phyloP scores from a whole-genome alignment of 495 filamentous ascomycete genomes.

The Podospora sp. region DNA sequence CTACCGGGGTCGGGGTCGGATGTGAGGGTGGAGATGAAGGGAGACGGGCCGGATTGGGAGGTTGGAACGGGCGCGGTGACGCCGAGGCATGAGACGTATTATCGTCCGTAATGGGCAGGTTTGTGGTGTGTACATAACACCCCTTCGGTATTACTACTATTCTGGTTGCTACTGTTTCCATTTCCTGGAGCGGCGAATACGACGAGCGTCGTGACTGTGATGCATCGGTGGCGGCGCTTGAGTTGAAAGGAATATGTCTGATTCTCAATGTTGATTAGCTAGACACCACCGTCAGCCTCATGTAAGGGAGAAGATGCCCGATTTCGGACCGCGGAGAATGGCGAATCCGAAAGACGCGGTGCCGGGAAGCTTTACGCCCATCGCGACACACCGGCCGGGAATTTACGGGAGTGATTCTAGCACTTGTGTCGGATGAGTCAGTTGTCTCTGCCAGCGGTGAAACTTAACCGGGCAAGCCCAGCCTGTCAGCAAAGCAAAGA shows the following conservation, averaged over 20 bases:
- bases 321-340: not conserved
- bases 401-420: not conserved
- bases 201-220: too few species aligned
- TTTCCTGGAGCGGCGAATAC: too few species aligned
- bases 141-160: not conserved
- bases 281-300: not conserved
- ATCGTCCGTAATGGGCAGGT: constrained; percentile 24
- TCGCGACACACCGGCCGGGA: not conserved
- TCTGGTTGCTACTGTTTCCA: not conserved
- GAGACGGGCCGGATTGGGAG: not conserved
- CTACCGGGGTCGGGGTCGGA: not conserved
- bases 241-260: not conserved
- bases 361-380: not conserved
- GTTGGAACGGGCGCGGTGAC: not conserved
- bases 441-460: not conserved
- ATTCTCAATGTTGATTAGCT: not conserved
- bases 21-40: not conserved
- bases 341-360: not conserved
- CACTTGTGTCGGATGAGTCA: constrained; percentile 4
- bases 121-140: not conserved
- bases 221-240: not conserved
- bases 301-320: not conserved
- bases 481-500: not conserved
- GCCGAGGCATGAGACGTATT: constrained; percentile 27
- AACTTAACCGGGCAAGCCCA: not conserved